Percentiles rank a stretch among this genome's conserved stretches.
phyloP scores from a whole-genome alignment of 345 rosid species.

The Euphorbia tirucalli region DNA sequence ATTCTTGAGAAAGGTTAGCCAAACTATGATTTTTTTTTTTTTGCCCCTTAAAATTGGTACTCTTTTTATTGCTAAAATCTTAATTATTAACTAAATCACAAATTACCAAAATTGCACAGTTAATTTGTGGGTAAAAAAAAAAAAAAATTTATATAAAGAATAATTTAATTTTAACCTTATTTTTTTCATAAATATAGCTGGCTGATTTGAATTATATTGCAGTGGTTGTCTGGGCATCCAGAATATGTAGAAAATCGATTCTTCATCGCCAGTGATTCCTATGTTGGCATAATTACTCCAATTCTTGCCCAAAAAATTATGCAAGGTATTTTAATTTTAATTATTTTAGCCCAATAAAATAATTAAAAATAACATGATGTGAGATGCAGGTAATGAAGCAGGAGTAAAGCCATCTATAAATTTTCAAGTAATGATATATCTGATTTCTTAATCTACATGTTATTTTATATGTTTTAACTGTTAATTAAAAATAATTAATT shows the following conservation, averaged over 20 bases:
- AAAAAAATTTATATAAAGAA: neutral
- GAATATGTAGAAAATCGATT: constrained; percentile 14
- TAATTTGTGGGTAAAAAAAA: too few relatives aligned
- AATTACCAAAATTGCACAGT: too few relatives aligned
- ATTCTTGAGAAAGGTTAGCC: constrained; percentile 16
- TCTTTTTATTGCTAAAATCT: too few relatives aligned
- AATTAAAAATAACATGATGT: too few relatives aligned
- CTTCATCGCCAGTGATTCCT: constrained; percentile 21
- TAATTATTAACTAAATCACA: too few relatives aligned
- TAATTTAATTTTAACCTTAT: too few relatives aligned
- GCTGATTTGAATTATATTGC: constrained; percentile 4
- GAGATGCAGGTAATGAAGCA: constrained; percentile 16
- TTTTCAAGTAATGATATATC: constrained; percentile 1
- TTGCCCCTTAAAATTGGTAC: too few relatives aligned
- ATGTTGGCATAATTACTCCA: constrained; percentile 19
- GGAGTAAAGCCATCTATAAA: constrained; percentile 14
- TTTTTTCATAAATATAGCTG: too few relatives aligned
- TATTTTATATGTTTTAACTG: neutral
- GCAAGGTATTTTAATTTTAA: constrained; percentile 20
- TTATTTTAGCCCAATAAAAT: too few relatives aligned
- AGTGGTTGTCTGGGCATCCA: constrained; percentile 25
- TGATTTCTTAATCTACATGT: neutral
- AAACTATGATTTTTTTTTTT: neutral
- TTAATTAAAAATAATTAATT: neutral
- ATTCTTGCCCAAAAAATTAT: constrained; percentile 10